These are phyloP conservation scores for Davidsoniella virescens DNA, from an alignment of 2,329 filamentous ascomycete genomes.

Conservation along the genomic window DNA sequence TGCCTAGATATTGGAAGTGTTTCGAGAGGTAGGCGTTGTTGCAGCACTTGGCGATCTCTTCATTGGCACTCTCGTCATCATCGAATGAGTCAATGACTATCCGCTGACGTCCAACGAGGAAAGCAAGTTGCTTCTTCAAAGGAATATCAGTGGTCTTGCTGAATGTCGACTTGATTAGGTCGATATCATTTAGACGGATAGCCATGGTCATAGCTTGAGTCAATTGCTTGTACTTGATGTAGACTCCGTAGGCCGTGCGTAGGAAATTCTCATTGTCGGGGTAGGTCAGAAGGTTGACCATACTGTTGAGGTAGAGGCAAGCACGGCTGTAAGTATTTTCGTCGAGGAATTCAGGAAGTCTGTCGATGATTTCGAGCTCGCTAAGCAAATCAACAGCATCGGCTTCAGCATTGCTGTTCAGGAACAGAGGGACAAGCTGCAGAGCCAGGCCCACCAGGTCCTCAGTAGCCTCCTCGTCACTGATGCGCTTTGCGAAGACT, in stretches of 20 bases:
- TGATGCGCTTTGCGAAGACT: constrained; percentile 76
- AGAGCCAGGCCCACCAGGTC: constrained; percentile 76
- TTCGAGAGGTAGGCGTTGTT: constrained; percentile 78
- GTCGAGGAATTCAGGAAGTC: constrained; percentile 77
- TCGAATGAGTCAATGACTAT: constrained; percentile 58
- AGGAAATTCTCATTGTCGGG: constrained; percentile 95
- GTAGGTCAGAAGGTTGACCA: constrained; percentile 94
- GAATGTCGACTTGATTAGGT: constrained; percentile 70
- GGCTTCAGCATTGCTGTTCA: constrained; percentile 94
- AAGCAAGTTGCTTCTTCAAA: constrained; percentile 83
- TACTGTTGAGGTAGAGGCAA: constrained; percentile 96
- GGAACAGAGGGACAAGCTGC: constrained; percentile 78
- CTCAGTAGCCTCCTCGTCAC: constrained; percentile 66
- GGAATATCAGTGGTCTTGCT: constrained; percentile 63
- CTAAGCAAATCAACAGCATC: constrained; percentile 95
- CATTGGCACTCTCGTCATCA: constrained; percentile 50
- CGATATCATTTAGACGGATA: constrained; percentile 77
- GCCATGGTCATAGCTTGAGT: constrained; percentile 88
- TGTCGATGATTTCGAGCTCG: constrained; percentile 91
- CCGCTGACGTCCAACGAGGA: constrained; percentile 79
- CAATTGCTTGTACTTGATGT: constrained; percentile 81
- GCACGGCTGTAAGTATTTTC: constrained; percentile 86
- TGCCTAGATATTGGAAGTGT: constrained; percentile 84
- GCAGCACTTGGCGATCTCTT: constrained; percentile 64
- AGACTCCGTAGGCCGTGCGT: constrained; percentile 81